These are phyloP conservation scores for Aspergillus pseudonomiae DNA, from an alignment of 2,329 filamentous ascomycete species.

Conservation along the genomic window DNA sequence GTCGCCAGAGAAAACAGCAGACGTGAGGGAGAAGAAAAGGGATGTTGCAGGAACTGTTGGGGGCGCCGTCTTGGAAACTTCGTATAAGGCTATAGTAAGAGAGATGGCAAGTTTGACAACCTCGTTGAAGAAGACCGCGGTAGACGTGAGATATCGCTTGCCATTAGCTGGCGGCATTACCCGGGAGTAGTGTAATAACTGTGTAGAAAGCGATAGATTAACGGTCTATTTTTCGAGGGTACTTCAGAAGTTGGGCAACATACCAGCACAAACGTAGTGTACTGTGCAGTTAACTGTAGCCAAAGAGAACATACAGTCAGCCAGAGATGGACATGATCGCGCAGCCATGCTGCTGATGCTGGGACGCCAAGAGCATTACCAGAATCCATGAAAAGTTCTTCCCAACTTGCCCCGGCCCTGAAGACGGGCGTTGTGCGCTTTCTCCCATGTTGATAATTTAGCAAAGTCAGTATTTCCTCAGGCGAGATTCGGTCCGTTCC, in stretches of 20 bases:
- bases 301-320: conserved; percentile 12
- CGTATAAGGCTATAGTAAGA: conserved; percentile 83
- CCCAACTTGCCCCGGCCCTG: conserved; percentile 36
- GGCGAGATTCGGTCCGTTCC: background rate
- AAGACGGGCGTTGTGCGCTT: conserved; percentile 34
- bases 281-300: conserved; percentile 47
- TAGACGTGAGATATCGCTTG: conserved; percentile 90
- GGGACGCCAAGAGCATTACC: conserved; percentile 34
- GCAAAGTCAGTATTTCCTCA: background rate
- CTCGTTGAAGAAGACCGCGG: conserved; percentile 91
- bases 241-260: conserved; percentile 17
- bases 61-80: conserved; percentile 76
- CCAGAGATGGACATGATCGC: background rate
- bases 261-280: conserved; percentile 49
- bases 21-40: conserved; percentile 77
- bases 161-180: conserved; percentile 85
- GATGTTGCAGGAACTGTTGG: conserved; percentile 79
- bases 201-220: conserved; percentile 17
- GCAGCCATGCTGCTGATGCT: background rate
- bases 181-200: conserved; percentile 93
- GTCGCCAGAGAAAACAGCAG: conserved; percentile 81
- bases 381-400: conserved; percentile 42
- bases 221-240: background rate
- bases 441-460: conserved; percentile 34
- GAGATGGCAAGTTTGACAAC: conserved; percentile 86